These are phyloP conservation scores for Wickerhamiella infanticola DNA, from an alignment of 1,139 yeast species.

Conservation along the genomic window DNA sequence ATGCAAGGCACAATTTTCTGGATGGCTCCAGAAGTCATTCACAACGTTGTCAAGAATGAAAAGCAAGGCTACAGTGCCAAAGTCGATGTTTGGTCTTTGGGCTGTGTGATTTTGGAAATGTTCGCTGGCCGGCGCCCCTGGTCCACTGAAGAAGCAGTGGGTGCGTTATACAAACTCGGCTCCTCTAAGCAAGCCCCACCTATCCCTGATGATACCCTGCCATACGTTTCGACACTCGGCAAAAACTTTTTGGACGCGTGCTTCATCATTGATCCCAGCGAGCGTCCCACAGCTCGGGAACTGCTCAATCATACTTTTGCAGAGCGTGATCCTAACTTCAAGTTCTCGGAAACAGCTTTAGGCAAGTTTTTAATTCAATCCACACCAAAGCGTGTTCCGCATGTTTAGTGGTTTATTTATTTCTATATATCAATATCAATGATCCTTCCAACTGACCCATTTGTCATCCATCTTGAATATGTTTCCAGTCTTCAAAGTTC, in stretches of 20 bases:
- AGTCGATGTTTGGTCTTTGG: conserved; percentile 59
- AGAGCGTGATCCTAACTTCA: conserved; percentile 30
- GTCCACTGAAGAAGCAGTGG: conserved; percentile 38
- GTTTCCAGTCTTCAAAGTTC: conserved; percentile 12
- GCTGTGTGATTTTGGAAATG: conserved; percentile 96
- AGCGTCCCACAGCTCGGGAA: conserved; percentile 73
- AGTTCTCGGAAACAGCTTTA: conserved; percentile 48
- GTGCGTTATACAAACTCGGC: conserved; percentile 45
- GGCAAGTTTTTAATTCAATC: conserved; percentile 17
- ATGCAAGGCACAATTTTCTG: conserved; percentile 97
- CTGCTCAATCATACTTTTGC: conserved; percentile 53
- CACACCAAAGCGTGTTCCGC: background rate
- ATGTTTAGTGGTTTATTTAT: background rate
- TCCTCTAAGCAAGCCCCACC: conserved; percentile 80
- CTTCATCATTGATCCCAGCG: conserved; percentile 58
- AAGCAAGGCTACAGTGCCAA: conserved; percentile 94
- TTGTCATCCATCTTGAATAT: background rate
- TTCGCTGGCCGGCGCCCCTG: conserved; percentile 42
- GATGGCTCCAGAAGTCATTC: conserved; percentile 99
- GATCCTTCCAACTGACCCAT: background rate
- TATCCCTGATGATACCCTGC: conserved; percentile 70
- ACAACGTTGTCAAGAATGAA: conserved; percentile 55
- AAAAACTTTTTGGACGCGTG: conserved; percentile 59
- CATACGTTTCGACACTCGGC: conserved; percentile 47
- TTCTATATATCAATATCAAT: too few relatives aligned